Evolutionary conservation across 1,284 basidiomycete species (phyloP).

Genomic region (Apiotrichum akiyoshidainum): DNA sequence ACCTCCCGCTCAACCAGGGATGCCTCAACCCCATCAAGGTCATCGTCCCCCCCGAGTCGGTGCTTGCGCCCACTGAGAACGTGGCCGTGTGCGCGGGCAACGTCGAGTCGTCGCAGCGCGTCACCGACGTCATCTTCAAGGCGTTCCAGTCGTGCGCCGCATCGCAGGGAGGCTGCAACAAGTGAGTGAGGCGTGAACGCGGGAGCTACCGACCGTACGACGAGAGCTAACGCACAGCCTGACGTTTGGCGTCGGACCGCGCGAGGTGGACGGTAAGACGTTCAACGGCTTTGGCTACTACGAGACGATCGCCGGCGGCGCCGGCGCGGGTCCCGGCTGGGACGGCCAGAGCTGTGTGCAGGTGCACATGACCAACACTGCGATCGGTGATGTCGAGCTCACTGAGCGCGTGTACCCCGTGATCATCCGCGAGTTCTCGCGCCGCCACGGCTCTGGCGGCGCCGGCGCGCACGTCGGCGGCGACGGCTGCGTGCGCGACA

Average conservation of each 20-base stretch:
- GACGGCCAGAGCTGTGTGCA: constrained; percentile 59
- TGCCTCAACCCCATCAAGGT: constrained; percentile 43
- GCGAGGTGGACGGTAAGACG: constrained; percentile 64
- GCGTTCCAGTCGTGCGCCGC: constrained; percentile 92
- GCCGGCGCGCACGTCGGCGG: constrained; percentile 76
- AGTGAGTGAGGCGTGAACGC: constrained; percentile 52
- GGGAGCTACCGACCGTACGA: too few species aligned
- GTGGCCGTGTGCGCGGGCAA: constrained; percentile 93
- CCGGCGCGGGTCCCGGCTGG: constrained; percentile 86
- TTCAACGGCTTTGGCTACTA: constrained; percentile 89
- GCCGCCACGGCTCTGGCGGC: constrained; percentile 71
- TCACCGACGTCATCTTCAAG: constrained; percentile 90
- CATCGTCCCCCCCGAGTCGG: constrained; percentile 62
- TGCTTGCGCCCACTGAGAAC: constrained; percentile 76
- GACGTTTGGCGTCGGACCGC: constrained; percentile 69
- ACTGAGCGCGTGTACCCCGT: constrained; percentile 65
- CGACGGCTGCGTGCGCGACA: constrained; percentile 81
- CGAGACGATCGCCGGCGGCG: constrained; percentile 94
- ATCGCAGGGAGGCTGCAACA: constrained; percentile 73
- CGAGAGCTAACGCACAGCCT: constrained; percentile 63
- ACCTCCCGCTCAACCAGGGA: constrained; percentile 65
- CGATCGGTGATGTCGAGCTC: constrained; percentile 43
- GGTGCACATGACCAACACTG: constrained; percentile 39
- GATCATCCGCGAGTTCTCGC: constrained; percentile 74
- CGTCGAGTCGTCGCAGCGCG: constrained; percentile 85